Percentiles rank a stretch among this genome's conserved stretches.
Evolutionary conservation across 2,329 filamentous ascomycete species (phyloP).

Genomic region (Torrubiellomyces zombiae): DNA sequence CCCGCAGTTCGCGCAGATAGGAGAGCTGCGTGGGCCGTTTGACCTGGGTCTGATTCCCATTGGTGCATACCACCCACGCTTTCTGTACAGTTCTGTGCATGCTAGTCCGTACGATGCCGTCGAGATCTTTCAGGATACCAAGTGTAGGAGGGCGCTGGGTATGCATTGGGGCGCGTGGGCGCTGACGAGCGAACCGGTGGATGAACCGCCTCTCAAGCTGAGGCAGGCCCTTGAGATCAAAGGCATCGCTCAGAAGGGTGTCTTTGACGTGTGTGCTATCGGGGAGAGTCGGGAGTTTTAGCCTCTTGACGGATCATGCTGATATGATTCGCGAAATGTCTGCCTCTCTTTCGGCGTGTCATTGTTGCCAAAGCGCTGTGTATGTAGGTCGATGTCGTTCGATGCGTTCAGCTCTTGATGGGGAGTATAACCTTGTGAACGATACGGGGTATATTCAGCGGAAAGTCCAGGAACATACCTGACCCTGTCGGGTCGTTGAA

Average conservation of each 20-base stretch:
- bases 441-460: too few relatives aligned
- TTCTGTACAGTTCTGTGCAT: constrained; percentile 65
- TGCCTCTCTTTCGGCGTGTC: too few relatives aligned
- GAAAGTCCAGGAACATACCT: too few relatives aligned
- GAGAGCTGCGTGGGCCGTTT: constrained; percentile 64
- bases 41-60: constrained; percentile 88
- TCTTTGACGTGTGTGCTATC: constrained; percentile 73
- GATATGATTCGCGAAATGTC: too few relatives aligned
- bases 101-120: constrained; percentile 76
- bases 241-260: constrained; percentile 49
- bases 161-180: constrained; percentile 94
- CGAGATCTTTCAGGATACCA: constrained; percentile 75
- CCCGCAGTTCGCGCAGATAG: constrained; percentile 76
- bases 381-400: too few relatives aligned
- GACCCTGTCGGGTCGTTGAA: too few relatives aligned
- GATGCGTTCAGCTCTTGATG: too few relatives aligned
- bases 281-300: constrained; percentile 67
- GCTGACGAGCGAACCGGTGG: constrained; percentile 66
- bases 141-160: constrained; percentile 59
- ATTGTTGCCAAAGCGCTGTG: too few relatives aligned
- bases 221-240: constrained; percentile 53
- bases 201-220: constrained; percentile 63
- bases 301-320: too few relatives aligned
- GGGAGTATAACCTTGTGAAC: too few relatives aligned
- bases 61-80: constrained; percentile 64